Evolutionary conservation across 345 rosid genomes (phyloP).

Genomic region (Dimocarpus longan): DNA sequence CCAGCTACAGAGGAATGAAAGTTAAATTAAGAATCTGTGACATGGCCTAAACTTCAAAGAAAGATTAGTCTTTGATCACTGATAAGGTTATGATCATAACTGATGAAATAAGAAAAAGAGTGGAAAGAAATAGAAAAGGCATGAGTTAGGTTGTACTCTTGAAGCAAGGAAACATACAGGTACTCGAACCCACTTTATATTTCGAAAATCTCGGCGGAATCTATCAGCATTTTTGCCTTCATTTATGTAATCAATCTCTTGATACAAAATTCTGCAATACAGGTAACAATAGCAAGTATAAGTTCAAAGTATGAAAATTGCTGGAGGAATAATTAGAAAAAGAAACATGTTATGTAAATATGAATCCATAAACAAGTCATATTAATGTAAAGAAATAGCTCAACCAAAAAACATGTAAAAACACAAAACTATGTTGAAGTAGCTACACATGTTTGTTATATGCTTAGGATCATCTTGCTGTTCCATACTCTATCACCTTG

Average conservation of each 20-base stretch:
- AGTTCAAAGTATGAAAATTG: not conserved
- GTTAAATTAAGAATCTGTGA: slow-evolving; percentile 6
- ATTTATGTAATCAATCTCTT: slow-evolving; percentile 94
- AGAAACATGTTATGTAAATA: not conserved
- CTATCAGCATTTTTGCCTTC: slow-evolving; percentile 95
- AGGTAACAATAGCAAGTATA: not conserved
- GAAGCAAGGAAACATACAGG: slow-evolving; percentile 66
- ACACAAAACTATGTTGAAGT: not conserved
- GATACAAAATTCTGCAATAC: slow-evolving; percentile 73
- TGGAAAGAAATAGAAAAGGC: not conserved
- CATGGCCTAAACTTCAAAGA: not conserved
- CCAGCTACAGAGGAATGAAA: slow-evolving; percentile 53
- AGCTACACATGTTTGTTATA: not conserved
- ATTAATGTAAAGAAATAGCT: not conserved
- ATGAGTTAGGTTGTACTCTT: slow-evolving; percentile 12
- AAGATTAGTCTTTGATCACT: not conserved
- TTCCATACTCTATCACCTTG: not conserved
- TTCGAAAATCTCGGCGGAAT: slow-evolving; percentile 90
- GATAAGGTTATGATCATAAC: not conserved
- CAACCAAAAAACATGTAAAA: not conserved
- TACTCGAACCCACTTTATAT: slow-evolving; percentile 89
- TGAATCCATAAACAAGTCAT: not conserved
- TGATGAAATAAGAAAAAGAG: not conserved
- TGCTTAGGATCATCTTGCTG: not conserved
- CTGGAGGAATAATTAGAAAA: not conserved